These are phyloP conservation scores for Abrus pulchellus DNA, from an alignment of 306 rosid genomes.

Conservation along the genomic window DNA sequence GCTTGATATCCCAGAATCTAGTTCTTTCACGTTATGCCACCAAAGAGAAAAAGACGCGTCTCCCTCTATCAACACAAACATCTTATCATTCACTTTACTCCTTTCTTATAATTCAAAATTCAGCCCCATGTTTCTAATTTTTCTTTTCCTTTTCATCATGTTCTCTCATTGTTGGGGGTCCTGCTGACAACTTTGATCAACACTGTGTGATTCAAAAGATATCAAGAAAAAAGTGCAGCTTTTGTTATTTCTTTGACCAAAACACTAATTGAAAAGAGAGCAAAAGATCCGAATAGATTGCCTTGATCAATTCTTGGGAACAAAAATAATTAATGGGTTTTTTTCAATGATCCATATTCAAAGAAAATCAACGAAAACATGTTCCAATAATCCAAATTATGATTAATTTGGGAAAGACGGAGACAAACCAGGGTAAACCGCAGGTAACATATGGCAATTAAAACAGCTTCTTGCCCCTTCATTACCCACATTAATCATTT, in stretches of 20 bases:
- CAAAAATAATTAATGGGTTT: slow-evolving; percentile 38
- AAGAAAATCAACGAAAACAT: slow-evolving; percentile 43
- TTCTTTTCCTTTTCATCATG: slow-evolving; percentile 39
- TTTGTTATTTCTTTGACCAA: slow-evolving; percentile 55
- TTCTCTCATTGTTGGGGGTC: slow-evolving; percentile 50
- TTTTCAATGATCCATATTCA: slow-evolving; percentile 16
- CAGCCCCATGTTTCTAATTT: slow-evolving; percentile 41
- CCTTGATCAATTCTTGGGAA: slow-evolving; percentile 43
- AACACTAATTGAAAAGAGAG: slow-evolving; percentile 49
- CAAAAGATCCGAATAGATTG: slow-evolving; percentile 40
- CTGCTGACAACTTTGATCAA: slow-evolving; percentile 48
- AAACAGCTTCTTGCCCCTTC: slow-evolving; percentile 54
- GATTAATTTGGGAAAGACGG: slow-evolving; percentile 50
- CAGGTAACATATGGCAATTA: slow-evolving; percentile 45
- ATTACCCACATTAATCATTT: slow-evolving; percentile 50
- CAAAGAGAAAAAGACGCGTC: slow-evolving; percentile 34
- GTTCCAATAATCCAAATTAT: slow-evolving; percentile 41
- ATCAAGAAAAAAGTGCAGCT: slow-evolving; percentile 39
- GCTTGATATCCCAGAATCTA: slow-evolving; percentile 44
- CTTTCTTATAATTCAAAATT: slow-evolving; percentile 49
- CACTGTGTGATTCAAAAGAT: slow-evolving; percentile 42
- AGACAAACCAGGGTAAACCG: slow-evolving; percentile 43
- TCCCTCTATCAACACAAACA: slow-evolving; percentile 44
- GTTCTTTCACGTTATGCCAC: slow-evolving; percentile 36
- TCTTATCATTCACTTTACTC: slow-evolving; percentile 54